Conservation (phyloP, 495 filamentous ascomycete species). For the Cryomyces minteri region DNA sequence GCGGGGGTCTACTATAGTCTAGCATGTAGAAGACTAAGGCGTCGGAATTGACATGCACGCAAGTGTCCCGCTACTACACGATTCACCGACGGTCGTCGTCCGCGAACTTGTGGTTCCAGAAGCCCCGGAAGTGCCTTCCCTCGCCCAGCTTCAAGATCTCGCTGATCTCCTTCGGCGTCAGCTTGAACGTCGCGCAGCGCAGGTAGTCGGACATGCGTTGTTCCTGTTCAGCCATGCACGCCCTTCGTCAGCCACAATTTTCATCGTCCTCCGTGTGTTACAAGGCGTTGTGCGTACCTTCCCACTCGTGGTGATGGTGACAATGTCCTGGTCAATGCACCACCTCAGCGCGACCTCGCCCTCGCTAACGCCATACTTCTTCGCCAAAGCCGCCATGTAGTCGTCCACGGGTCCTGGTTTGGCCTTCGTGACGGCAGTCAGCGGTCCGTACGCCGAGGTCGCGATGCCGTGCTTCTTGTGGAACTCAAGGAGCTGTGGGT, state of each 20-base stretch:
- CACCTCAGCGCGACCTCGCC: conserved; percentile 57
- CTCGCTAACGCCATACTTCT: conserved; percentile 59
- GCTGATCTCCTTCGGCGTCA: conserved; percentile 52
- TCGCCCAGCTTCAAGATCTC: conserved; percentile 21
- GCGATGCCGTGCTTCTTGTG: conserved; percentile 51
- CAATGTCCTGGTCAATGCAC: conserved; percentile 60
- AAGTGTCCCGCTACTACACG: too few species aligned
- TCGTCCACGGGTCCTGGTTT: conserved; percentile 49
- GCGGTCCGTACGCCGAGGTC: conserved; percentile 46
- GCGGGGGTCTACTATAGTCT: too few species aligned
- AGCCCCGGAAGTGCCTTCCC: conserved; percentile 13
- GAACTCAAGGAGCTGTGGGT: conserved; percentile 41
- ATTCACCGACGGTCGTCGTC: neutral
- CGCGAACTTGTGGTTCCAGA: conserved; percentile 6
- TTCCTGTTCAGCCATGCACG: conserved; percentile 16
- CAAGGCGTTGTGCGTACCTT: conserved; percentile 23
- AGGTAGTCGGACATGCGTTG: conserved; percentile 49
- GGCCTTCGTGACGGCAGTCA: conserved; percentile 47
- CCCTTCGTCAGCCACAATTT: too few species aligned
- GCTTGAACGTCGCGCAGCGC: conserved; percentile 41
- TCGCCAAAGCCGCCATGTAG: conserved; percentile 37
- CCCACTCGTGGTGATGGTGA: conserved; percentile 59
- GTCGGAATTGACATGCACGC: too few species aligned
- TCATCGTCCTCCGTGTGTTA: too few species aligned
- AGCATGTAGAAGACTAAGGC: too few species aligned